Conservation (phyloP, 2,329 filamentous ascomycete genomes). For the Bretziella fagacearum region DNA sequence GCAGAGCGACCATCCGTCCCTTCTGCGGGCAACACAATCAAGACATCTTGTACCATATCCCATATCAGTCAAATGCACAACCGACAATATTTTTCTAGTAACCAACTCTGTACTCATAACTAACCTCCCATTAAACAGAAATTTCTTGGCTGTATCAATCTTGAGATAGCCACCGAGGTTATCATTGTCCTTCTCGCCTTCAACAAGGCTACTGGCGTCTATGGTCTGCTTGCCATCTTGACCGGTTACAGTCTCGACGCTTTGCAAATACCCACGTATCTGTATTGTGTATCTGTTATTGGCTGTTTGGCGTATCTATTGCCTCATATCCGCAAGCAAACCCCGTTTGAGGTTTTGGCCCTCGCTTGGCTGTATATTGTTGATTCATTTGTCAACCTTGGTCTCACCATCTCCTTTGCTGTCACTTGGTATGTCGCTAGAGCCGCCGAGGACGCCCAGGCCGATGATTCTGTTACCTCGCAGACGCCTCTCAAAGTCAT, state of each 20-base stretch:
- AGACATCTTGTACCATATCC: no score
- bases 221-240: slow-evolving; percentile 73
- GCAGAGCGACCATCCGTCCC: no score
- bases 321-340: slow-evolving; percentile 63
- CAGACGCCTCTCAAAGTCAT: slow-evolving; percentile 12
- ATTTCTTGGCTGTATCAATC: slow-evolving; percentile 70
- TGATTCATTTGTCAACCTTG: slow-evolving; percentile 65
- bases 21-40: no score
- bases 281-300: slow-evolving; percentile 65
- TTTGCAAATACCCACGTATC: slow-evolving; percentile 77
- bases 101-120: no score
- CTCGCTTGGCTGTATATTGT: slow-evolving; percentile 75
- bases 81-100: no score
- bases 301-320: slow-evolving; percentile 51
- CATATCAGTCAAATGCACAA: no score
- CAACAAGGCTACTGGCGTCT: slow-evolving; percentile 84
- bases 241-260: slow-evolving; percentile 72
- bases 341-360: slow-evolving; percentile 60
- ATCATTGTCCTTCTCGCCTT: slow-evolving; percentile 69
- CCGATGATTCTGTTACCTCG: slow-evolving; percentile 13
- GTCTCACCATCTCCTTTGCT: slow-evolving; percentile 69
- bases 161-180: slow-evolving; percentile 72
- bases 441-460: slow-evolving; percentile 23
- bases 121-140: slow-evolving; percentile 33
- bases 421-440: slow-evolving; percentile 68